phyloP scores from a whole-genome alignment of 768 basidiomycete species.

The Paxillus ammoniavirescens region DNA sequence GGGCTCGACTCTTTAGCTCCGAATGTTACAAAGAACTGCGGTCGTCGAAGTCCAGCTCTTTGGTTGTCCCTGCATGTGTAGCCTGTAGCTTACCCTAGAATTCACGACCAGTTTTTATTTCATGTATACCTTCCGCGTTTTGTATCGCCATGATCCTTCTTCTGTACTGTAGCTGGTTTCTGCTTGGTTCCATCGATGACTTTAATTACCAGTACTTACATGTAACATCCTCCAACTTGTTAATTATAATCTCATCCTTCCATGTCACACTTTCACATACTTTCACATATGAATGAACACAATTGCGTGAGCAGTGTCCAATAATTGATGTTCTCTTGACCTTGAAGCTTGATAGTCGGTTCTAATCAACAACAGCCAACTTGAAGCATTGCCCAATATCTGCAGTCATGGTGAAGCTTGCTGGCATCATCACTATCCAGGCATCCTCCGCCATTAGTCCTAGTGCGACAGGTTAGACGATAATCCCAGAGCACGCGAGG shows the following conservation, averaged over 20 bases:
- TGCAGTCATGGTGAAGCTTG: constrained; percentile 9
- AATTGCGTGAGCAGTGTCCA: not conserved
- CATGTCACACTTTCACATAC: constrained; percentile 6
- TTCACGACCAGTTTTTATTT: too few species aligned
- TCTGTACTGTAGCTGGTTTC: not conserved
- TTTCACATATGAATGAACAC: constrained; percentile 3
- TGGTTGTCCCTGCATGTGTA: too few species aligned
- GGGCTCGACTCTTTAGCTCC: constrained; percentile 51
- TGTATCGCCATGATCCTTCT: not conserved
- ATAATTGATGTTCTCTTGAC: not conserved
- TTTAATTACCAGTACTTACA: not conserved
- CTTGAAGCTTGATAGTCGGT: not conserved
- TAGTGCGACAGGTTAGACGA: constrained; percentile 16
- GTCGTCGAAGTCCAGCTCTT: too few species aligned
- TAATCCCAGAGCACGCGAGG: not conserved
- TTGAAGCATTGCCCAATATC: not conserved
- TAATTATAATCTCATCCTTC: not conserved
- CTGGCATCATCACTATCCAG: not conserved
- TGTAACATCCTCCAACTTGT: not conserved
- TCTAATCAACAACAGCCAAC: not conserved
- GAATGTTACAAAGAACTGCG: too few species aligned
- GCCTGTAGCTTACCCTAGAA: too few species aligned
- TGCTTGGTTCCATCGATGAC: not conserved
- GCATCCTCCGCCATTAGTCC: too few species aligned
- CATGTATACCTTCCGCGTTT: not conserved